Base-by-base conservation (phyloP, 768 basidiomycete genomes). In the Serendipita sp. region DNA sequence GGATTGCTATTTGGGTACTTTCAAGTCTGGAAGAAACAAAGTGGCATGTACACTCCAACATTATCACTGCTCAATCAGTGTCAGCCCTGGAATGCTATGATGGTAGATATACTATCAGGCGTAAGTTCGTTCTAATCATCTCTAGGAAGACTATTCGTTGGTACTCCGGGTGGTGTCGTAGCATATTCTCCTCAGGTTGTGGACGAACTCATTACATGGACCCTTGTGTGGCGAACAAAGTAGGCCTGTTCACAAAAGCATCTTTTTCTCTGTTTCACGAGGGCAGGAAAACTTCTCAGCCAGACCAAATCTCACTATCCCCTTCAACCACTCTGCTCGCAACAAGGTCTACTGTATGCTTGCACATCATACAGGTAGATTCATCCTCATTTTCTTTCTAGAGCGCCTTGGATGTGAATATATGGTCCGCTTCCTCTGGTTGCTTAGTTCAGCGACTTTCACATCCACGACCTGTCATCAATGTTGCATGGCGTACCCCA, bases 121-220 rank as follows among this genome's bases (percentile, higher is more conserved):
- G 18, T 65, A 18, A 1, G 10, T n/a, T 15, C 23, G 44, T 65
- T 68, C 75, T 77, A 69, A 79, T 65, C 28, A 47, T 47, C 36
- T 45, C n/a, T 70, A 91, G 89, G 89, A 64, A 75, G 89, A 36
- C 81, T 92, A 67, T 85, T 85, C 23, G 81, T 91, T 41, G 88
- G 86, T 13, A 85, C 78, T 48, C 71, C 77, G 38, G 74, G 73
- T 47, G 79, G 80, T 44, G 75, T 92, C 13, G 85, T 86, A 0
- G 82, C 91, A 0, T 88, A 89, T 69, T 88, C 88, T 2, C 75
- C 91, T 34, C 83, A 86, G 64, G 78, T 89, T 35, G 88, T 91
- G 68, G 86, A 89, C 69, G 88, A 90, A 72, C 80, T 91, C 16
- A 87, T 85, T 15, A 88, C 84, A 0, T 92, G 90, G 90, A 85